A percentile compares a stretch with the other conserved stretches of the same genome.
phyloP scores from a whole-genome alignment of 257 asterid genomes.

The Cynanchum wilfordii region DNA sequence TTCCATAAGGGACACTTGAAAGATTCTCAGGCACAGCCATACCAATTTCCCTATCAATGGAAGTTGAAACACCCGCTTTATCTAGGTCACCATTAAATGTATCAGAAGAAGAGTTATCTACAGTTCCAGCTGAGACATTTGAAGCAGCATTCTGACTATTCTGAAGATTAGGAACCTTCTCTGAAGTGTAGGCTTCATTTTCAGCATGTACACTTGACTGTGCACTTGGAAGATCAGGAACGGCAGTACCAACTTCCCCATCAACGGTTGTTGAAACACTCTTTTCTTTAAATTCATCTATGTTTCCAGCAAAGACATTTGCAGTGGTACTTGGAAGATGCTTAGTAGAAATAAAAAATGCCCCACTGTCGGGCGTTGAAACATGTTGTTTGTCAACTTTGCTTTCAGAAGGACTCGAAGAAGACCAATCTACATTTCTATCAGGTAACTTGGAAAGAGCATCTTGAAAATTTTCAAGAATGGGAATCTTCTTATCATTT shows the following conservation, averaged over 20 bases:
- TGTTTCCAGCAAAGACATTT: constrained; percentile 22
- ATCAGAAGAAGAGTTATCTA: constrained; percentile 11
- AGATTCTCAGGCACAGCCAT: constrained; percentile 15
- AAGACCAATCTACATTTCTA: neutral
- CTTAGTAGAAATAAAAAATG: constrained; percentile 4
- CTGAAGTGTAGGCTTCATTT: constrained; percentile 14
- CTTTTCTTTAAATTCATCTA: constrained; percentile 14
- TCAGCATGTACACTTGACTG: constrained; percentile 21
- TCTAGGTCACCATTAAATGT: constrained; percentile 13
- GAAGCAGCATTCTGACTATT: constrained; percentile 9
- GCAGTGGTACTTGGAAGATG: constrained; percentile 14
- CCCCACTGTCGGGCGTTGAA: neutral
- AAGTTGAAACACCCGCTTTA: constrained; percentile 3
- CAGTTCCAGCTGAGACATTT: constrained; percentile 23
- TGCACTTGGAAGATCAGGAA: neutral
- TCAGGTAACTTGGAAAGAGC: neutral
- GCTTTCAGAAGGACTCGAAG: neutral
- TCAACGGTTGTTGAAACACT: neutral
- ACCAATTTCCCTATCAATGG: constrained; percentile 13
- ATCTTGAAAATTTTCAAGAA: constrained; percentile 20
- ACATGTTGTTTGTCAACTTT: constrained; percentile 13
- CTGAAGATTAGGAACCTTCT: neutral
- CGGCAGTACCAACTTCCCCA: constrained; percentile 9
- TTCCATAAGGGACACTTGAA: constrained; percentile 9
- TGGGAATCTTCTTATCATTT: constrained; percentile 1